phyloP scores from a whole-genome alignment of 805 yeast genomes.

The Wickerhamomyces canadensis region DNA sequence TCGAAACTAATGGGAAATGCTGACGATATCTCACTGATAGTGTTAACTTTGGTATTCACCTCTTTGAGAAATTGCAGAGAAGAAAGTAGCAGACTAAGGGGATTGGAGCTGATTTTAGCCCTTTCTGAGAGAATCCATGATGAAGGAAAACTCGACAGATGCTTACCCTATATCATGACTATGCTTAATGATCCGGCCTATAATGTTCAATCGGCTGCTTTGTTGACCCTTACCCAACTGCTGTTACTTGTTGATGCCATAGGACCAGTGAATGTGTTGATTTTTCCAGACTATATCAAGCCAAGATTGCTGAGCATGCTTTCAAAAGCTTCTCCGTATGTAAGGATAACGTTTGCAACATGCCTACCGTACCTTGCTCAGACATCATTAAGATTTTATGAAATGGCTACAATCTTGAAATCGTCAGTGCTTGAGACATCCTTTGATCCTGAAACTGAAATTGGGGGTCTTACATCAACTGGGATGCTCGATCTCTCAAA shows the following conservation, averaged over 20 bases:
- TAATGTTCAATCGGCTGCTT: constrained; percentile 61
- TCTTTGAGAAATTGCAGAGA: constrained; percentile 55
- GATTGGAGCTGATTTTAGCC: constrained; percentile 71
- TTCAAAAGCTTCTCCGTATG: constrained; percentile 35
- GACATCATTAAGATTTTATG: constrained; percentile 57
- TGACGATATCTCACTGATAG: constrained; percentile 48
- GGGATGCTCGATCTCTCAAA: constrained; percentile 34
- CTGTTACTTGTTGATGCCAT: constrained; percentile 56
- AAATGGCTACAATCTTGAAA: constrained; percentile 49
- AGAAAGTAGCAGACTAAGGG: constrained; percentile 56
- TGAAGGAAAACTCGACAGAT: constrained; percentile 79
- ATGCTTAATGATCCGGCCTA: constrained; percentile 64
- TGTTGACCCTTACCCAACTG: constrained; percentile 63
- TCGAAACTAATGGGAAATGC: constrained; percentile 23
- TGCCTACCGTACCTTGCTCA: constrained; percentile 70
- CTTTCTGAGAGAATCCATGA: constrained; percentile 74
- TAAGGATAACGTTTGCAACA: constrained; percentile 64
- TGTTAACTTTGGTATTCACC: constrained; percentile 54
- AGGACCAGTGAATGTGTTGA: constrained; percentile 66
- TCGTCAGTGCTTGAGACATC: constrained; percentile 28
- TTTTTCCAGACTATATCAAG: constrained; percentile 77
- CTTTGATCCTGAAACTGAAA: constrained; percentile 41
- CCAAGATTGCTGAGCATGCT: constrained; percentile 57
- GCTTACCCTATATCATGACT: constrained; percentile 74
- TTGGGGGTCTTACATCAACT: constrained; percentile 28